Base-by-base conservation (phyloP, 2,329 filamentous ascomycete genomes). In the Fusarium temperatum region DNA sequence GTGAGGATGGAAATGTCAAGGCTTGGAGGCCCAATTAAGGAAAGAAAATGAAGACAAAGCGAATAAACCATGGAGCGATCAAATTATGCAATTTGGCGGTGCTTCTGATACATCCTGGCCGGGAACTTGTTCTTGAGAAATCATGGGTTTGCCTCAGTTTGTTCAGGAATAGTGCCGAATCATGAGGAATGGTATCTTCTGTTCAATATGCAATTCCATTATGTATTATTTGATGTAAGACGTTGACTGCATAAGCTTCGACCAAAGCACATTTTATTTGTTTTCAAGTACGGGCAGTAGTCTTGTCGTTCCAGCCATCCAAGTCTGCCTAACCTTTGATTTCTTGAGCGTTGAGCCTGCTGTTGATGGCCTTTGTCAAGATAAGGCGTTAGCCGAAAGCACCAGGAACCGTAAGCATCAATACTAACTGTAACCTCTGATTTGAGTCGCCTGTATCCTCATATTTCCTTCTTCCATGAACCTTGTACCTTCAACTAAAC, bases 1-100 rank as follows among this genome's bases (percentile, higher is more conserved):
- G 89, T 24, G 89, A 91, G 76, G 89, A 91, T 73, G 88, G 88
- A 5, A 84, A 83, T 69, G 82, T 90, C 78, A 89, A 88, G 77
- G 87, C 88, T 6, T 91, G 89, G 89, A 84, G 84, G 45, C 81
- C 83, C 54, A 76, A 72, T 59, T 77, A 55, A 68, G 20, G 24
- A 30, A 18, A 41, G 35, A n/a, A 26, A 5, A 2, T 14, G 17
- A 15, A 5, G 14, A 45, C 10, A 41, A 58, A 50, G 30, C 6
- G 32, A n/a, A 42, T 14, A 12, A 56, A 45, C 38, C 15, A 58
- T 20, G 38, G 13, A 44, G 47, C 20, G 26, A 59, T 57, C 26
- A 47, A 57, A 41, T 66, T 50, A 32, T 36, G n/a, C 22, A 8
- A n/a, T 2, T 2, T 14, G 18, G 24, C 18, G 13, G 22, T 32